Evolutionary conservation across 768 basidiomycete species (phyloP), one percentile per base, ranked within the genome.

Genomic region (Clavulina sp.): DNA sequence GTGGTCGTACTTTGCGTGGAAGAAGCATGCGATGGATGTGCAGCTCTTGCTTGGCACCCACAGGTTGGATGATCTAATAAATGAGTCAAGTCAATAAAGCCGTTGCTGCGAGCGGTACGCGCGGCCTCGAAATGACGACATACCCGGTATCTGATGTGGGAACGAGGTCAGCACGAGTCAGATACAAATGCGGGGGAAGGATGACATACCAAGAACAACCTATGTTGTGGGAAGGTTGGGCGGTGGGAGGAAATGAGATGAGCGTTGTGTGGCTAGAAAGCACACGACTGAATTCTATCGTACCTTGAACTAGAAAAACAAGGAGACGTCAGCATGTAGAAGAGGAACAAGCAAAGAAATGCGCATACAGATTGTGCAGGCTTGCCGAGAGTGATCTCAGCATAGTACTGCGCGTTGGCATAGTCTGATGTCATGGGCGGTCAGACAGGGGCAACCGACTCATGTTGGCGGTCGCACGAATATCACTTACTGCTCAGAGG

Each of bases 401-500:
- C 75, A 63, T 75, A 99, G 68, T 99, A 97, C 65, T 99, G 92
- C 32, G 95, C 92, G 64, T 97, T 97, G 80, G 92, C 79, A 69
- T 87, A 97, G 72, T 96, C 92, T 95, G 57, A 13, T 41, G 52
- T 18, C 21, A 50, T 41, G 21, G 50, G 49, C 16, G 18, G 24
- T n/a, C 21, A 3, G 31, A 52, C 51, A 56, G 43, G 44, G 52
- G 57, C 36, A 55, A 43, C 24, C 13, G 32, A 49, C 13, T 16
- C 26, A 41, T 30, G 4, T n/a, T n/a, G n/a, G n/a, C n/a, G n/a
- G n/a, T n/a, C n/a, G n/a, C n/a, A n/a, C 58, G 38, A 30, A n/a
- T 4, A 29, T 31, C 30, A 72, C 85, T 56, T 60, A 93, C 93
- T 95, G 61, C 73, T 81, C 41, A 99, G 73, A 56, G 95, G 93